A percentile compares a stretch with the other conserved stretches of the same genome.
phyloP scores from a whole-genome alignment of 352 stramenopile genomes.

The Phytophthora europaea region DNA sequence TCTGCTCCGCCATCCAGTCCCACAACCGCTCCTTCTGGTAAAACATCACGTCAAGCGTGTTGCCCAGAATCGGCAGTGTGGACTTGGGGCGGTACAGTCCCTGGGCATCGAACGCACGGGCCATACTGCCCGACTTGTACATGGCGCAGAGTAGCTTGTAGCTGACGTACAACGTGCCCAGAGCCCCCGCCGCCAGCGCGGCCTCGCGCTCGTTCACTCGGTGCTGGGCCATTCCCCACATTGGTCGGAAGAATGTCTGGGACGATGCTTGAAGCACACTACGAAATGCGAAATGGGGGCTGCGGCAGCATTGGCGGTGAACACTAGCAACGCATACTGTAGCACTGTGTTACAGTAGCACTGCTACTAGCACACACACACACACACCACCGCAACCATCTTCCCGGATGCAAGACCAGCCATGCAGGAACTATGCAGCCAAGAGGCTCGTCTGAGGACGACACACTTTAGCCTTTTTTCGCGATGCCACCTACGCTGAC shows the following conservation, averaged over 20 bases:
- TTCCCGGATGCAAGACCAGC: constrained; percentile 17
- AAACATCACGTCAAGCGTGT: constrained; percentile 48
- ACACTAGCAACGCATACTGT: neutral
- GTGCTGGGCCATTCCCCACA: constrained; percentile 24
- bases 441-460: constrained; percentile 27
- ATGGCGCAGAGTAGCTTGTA: constrained; percentile 18
- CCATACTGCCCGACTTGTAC: constrained; percentile 18
- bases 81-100: constrained; percentile 35
- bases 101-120: constrained; percentile 28
- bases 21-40: constrained; percentile 51
- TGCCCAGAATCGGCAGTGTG: constrained; percentile 48
- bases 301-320: neutral
- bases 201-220: constrained; percentile 21
- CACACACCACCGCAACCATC: constrained; percentile 29
- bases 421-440: constrained; percentile 24
- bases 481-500: neutral
- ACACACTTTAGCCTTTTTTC: neutral
- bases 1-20: constrained; percentile 70
- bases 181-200: constrained; percentile 8
- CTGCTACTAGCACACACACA: too few species aligned
- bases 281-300: constrained; percentile 21
- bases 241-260: neutral
- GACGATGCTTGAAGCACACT: neutral
- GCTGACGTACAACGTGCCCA: constrained; percentile 22
- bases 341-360: too few species aligned